Percentiles rank a stretch among this genome's conserved stretches.
Evolutionary conservation across 2,329 filamentous ascomycete species (phyloP).

Genomic region (Xylariomycetidae sp.): DNA sequence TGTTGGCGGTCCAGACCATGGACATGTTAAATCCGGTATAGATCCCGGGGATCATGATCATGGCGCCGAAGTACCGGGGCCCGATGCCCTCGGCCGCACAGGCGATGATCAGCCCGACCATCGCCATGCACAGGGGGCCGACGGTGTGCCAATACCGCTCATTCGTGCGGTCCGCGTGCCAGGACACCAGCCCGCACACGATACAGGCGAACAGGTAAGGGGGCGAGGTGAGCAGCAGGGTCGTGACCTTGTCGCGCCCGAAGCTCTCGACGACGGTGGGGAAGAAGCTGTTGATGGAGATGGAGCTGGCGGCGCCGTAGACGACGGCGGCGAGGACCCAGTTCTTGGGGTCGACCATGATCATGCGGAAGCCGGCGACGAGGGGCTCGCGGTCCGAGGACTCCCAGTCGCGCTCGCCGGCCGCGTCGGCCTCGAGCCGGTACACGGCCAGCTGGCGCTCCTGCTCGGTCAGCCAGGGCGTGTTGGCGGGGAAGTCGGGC

Average conservation of each 20-base stretch:
- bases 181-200: conserved; percentile 27
- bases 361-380: conserved; percentile 11
- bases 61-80: conserved; percentile 15
- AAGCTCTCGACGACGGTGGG: conserved; percentile 25
- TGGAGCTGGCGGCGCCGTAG: conserved; percentile 2
- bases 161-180: conserved; percentile 32
- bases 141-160: conserved; percentile 35
- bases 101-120: conserved; percentile 21
- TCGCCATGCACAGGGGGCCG: conserved; percentile 14
- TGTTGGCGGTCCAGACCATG: conserved; percentile 19
- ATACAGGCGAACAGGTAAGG: conserved; percentile 24
- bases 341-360: conserved; percentile 12
- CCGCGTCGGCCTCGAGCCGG: conserved; percentile 15
- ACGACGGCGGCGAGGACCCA: conserved; percentile 5
- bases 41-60: conserved; percentile 17
- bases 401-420: conserved; percentile 19
- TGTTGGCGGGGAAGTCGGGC: conserved; percentile 19
- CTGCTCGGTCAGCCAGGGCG: conserved; percentile 15
- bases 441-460: conserved; percentile 17
- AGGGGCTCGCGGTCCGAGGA: conserved; percentile 5
- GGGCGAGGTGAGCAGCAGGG: conserved; percentile 26
- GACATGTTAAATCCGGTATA: conserved; percentile 21
- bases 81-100: conserved; percentile 10
- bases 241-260: conserved; percentile 15
- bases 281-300: conserved; percentile 16